A percentile compares a stretch with the other conserved stretches of the same genome.
Evolutionary conservation across 2,329 filamentous ascomycete genomes (phyloP).

Genomic region (Lomentospora prolificans): DNA sequence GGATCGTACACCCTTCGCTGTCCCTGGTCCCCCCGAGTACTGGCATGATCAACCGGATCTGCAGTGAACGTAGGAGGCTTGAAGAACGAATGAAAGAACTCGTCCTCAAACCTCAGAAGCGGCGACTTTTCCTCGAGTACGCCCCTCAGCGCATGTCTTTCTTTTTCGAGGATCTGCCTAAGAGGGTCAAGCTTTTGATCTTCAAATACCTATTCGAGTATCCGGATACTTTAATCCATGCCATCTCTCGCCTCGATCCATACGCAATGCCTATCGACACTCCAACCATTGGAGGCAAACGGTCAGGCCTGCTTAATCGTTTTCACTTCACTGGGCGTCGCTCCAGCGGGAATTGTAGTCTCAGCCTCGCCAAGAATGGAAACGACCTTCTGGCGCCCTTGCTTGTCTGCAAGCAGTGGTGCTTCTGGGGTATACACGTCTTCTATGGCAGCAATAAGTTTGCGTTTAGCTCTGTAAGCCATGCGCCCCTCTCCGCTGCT

Average conservation of each 20-base stretch:
- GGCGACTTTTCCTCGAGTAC: constrained; percentile 1
- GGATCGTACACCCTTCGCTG: neutral
- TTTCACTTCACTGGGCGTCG: constrained; percentile 24
- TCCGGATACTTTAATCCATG: constrained; percentile 26
- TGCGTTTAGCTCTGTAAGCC: constrained; percentile 29
- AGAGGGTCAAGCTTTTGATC: constrained; percentile 22
- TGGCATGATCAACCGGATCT: neutral
- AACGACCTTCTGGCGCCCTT: constrained; percentile 26
- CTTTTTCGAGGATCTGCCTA: constrained; percentile 22
- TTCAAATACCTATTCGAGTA: constrained; percentile 27
- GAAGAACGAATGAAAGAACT: neutral
- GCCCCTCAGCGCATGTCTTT: constrained; percentile 9
- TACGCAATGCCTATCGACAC: constrained; percentile 15
- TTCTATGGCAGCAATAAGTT: constrained; percentile 42
- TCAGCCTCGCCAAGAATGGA: constrained; percentile 25
- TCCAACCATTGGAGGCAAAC: constrained; percentile 8
- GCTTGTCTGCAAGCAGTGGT: constrained; percentile 28
- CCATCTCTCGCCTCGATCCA: constrained; percentile 33
- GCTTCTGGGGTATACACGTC: constrained; percentile 27
- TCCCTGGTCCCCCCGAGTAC: neutral
- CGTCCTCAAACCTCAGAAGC: neutral
- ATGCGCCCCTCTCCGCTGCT: too few species aligned
- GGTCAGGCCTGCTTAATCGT: constrained; percentile 20
- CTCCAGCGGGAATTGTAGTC: constrained; percentile 18
- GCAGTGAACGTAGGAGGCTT: neutral